Base-by-base conservation (phyloP, 2,329 filamentous ascomycete genomes). In the Fusarium guadeloupense region DNA sequence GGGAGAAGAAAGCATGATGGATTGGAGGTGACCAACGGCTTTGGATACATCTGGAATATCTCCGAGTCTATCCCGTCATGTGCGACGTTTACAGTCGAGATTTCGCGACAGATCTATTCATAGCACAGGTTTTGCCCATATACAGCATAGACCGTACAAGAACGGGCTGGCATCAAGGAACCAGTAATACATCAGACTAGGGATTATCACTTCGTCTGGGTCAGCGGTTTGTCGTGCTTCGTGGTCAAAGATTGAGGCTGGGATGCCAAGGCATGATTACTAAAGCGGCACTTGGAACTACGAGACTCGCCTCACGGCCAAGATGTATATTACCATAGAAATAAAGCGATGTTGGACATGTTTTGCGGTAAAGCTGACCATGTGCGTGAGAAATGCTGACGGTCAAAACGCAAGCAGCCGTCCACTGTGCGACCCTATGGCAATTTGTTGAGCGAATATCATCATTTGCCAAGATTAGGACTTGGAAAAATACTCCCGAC, bases 1-100 rank as follows among this genome's bases (percentile, higher is more conserved):
- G 51, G 7, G 65, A 66, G 44, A 64, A 69, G 47, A 51, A 52
- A 16, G 57, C 58, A 23, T 65, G 34, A 64, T 35, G 14, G 13
- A 13, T 6, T 6, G 38, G 12, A 16, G 54, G 26, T 21, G 37
- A 13, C 28, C 19, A 28, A 28, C 44, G 49, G 28, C 38, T 26
- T 43, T 48, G 38, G 23, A 43, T 23, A 44, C 34, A 6, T 50
- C 9, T 8, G 31, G 16, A 28, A 16, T 17, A 6, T 9, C 37
- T 20, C n/a, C n/a, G n/a, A n/a, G n/a, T n/a, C n/a, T n/a, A n/a
- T n/a, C n/a, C n/a, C n/a, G n/a, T n/a, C n/a, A n/a, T n/a, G n/a
- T n/a, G n/a, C n/a, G n/a, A n/a, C n/a, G n/a, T n/a, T n/a, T n/a
- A 19, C 13, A 35, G 6, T 9, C 19, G 12, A 14, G 13, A 14